These are phyloP conservation scores for Thuidium tamariscinum DNA, from an alignment of 225 moss, liverwort and hornwort species.

Conservation along the genomic window DNA sequence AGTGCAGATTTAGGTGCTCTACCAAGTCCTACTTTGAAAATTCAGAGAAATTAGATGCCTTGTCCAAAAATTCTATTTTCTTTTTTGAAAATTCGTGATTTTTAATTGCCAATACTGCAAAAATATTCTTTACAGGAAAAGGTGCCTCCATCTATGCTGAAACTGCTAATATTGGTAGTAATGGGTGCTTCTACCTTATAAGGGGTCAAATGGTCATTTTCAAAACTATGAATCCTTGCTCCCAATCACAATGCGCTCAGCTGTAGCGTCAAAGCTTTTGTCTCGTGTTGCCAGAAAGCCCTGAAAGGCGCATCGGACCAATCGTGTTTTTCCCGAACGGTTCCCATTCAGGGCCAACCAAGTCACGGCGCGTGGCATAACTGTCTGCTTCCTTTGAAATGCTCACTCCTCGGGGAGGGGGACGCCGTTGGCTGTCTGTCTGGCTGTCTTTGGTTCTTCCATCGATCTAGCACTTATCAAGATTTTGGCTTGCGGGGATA, in stretches of 20 bases:
- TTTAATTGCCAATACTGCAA: too few species aligned
- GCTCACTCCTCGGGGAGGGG: background rate
- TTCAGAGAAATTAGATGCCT: too few species aligned
- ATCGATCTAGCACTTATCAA: background rate
- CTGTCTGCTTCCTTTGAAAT: constrained; percentile 13
- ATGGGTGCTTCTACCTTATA: too few species aligned
- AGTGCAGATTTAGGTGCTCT: too few species aligned
- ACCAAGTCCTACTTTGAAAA: too few species aligned
- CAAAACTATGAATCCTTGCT: background rate
- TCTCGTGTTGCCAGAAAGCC: background rate
- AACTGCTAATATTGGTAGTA: too few species aligned
- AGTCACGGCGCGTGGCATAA: background rate
- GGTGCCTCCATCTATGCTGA: too few species aligned
- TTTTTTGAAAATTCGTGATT: too few species aligned
- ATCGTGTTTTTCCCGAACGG: background rate
- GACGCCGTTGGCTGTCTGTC: background rate
- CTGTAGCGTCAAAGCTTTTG: background rate
- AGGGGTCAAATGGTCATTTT: background rate
- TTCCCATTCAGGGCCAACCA: background rate
- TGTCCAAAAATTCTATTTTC: too few species aligned
- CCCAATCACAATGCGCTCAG: background rate
- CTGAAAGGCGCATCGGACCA: background rate
- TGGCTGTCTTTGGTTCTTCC: background rate
- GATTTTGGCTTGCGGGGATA: background rate
- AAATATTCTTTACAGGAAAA: too few species aligned